A percentile compares a stretch with the other conserved stretches of the same genome.
These are phyloP conservation scores for Hemerocallis citrina DNA, from an alignment of 106 monocot species.

Conservation along the genomic window DNA sequence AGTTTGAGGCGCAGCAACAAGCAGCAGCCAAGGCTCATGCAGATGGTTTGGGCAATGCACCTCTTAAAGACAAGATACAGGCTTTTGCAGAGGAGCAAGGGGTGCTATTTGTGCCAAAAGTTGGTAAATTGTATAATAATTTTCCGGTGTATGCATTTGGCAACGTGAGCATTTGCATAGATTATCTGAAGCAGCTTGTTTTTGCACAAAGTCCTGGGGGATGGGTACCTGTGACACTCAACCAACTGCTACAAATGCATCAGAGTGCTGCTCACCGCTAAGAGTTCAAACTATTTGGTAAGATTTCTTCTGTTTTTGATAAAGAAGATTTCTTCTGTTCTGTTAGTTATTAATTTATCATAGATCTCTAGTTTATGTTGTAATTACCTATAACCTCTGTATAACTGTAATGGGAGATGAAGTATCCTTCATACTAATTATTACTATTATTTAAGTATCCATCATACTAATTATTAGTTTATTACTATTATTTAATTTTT, in stretches of 20 bases:
- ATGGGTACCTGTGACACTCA: slow-evolving; percentile 64
- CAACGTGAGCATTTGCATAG: slow-evolving; percentile 68
- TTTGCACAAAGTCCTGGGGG: slow-evolving; percentile 70
- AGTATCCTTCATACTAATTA: neutral
- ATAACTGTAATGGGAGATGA: neutral
- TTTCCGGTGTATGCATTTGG: slow-evolving; percentile 90
- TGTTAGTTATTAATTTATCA: neutral
- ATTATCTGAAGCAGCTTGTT: slow-evolving; percentile 58
- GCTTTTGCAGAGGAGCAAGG: slow-evolving; percentile 74
- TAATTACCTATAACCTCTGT: neutral
- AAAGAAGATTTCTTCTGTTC: neutral
- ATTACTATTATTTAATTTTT: neutral
- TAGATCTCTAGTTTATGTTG: neutral
- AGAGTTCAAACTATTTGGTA: slow-evolving; percentile 7
- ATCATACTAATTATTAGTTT: neutral
- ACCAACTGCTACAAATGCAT: slow-evolving; percentile 80
- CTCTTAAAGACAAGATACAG: slow-evolving; percentile 68
- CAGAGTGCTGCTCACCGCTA: slow-evolving; percentile 15
- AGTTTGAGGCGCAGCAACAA: slow-evolving; percentile 63
- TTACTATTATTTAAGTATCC: neutral
- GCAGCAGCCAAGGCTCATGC: slow-evolving; percentile 31
- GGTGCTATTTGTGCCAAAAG: slow-evolving; percentile 67
- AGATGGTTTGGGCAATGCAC: slow-evolving; percentile 17
- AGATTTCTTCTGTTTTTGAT: neutral
- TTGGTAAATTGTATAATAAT: slow-evolving; percentile 70